Base-by-base conservation (phyloP, 176 grass and related monocot genomes). In the Triticum timopheevii region DNA sequence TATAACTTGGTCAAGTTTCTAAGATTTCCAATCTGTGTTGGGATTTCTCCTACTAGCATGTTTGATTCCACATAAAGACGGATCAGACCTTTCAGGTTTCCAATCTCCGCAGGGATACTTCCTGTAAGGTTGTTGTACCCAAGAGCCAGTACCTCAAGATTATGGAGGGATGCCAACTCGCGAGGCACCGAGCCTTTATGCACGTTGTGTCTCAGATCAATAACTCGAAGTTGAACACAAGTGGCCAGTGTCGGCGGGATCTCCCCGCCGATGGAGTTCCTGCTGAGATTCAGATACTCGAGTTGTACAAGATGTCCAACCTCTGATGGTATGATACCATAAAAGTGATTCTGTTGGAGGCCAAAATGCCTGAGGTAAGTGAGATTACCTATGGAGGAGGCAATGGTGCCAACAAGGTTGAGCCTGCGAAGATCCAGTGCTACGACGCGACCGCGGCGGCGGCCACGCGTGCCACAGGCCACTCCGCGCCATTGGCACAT, bases 71-170 rank as follows among this genome's bases (percentile, higher is more conserved):
- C 36, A 19, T 19, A 0, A 17, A 80, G 78, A 11, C 0, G 0
- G 0, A 2, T 10, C 4, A 80, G 23, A 4, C 15, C 5, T 45
- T 65, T 65, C 15, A 80, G 61, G 35, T 42, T 65, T 17, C 78
- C 59, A 27, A 80, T 63, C 23, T 80, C 78, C n/a, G 20, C 5
- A 44, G 78, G 78, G 24, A 80, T 65, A 65, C 27, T 64, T 65
- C 61, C 78, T 30, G 61, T 80, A 44, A 80, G 61, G 36, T 80
- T 80, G 16, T 80, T 80, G 9, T 12, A 3, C 9, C 78, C 78
- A 80, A 80, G 61, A 22, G 16, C 25, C 5, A 80, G 16, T 65
- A 80, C 61, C 61, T 80, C 4, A 30, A 80, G 78, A 65, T 80
- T 45, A 39, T 39, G 23, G 13, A 80, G 9, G 2, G 61, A 65